phyloP scores from a whole-genome alignment of 768 basidiomycete genomes.

The Hydnomerulius pinastri region DNA sequence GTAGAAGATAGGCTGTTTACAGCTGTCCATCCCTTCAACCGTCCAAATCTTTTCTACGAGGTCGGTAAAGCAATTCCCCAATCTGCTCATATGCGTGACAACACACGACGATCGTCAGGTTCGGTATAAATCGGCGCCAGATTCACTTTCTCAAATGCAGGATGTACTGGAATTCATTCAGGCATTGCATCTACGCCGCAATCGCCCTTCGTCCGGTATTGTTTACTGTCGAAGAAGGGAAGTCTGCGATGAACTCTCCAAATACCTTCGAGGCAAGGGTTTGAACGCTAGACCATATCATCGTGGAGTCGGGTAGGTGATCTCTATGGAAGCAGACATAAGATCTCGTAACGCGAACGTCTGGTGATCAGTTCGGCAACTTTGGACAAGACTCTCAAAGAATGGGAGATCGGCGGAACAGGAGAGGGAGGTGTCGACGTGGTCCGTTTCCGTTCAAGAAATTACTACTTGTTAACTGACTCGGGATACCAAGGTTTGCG shows the following conservation, averaged over 20 bases:
- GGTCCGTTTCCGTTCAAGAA: slow-evolving; percentile 38
- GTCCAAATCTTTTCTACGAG: slow-evolving; percentile 81
- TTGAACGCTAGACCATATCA: slow-evolving; percentile 74
- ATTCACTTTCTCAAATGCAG: slow-evolving; percentile 56
- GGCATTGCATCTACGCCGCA: slow-evolving; percentile 59
- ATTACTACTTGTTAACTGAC: not conserved
- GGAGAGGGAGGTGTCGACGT: slow-evolving; percentile 62
- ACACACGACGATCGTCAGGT: slow-evolving; percentile 42
- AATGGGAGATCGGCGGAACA: slow-evolving; percentile 58
- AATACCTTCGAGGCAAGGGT: slow-evolving; percentile 65
- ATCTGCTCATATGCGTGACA: not conserved
- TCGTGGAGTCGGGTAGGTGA: slow-evolving; percentile 58
- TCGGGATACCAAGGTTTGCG: slow-evolving; percentile 59
- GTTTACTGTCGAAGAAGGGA: slow-evolving; percentile 73
- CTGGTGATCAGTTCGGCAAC: slow-evolving; percentile 39
- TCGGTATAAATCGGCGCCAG: slow-evolving; percentile 58
- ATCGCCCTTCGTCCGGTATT: slow-evolving; percentile 66
- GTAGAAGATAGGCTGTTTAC: slow-evolving; percentile 53
- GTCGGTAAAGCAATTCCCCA: slow-evolving; percentile 35
- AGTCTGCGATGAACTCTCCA: slow-evolving; percentile 68
- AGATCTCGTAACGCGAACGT: not conserved
- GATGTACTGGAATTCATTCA: slow-evolving; percentile 69
- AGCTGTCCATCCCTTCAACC: slow-evolving; percentile 80
- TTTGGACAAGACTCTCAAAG: slow-evolving; percentile 55
- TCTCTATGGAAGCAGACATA: not conserved